phyloP scores from a whole-genome alignment of 352 stramenopile genomes.

The Pythium phragmitis region DNA sequence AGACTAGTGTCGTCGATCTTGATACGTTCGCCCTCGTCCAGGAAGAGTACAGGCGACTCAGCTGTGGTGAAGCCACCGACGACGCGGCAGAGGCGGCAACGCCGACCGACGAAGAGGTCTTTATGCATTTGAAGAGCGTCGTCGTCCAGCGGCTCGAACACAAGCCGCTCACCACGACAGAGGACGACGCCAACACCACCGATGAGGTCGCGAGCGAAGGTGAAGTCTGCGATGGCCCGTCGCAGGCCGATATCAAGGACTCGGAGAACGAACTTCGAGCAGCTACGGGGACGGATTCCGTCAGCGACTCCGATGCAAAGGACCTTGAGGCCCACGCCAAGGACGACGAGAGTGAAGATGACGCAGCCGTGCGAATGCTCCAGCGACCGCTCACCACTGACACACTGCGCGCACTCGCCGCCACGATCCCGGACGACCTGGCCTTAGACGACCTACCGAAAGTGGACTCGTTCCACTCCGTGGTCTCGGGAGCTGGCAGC shows the following conservation, averaged over 20 bases:
- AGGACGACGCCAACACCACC: neutral
- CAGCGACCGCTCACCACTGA: conserved; percentile 20
- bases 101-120: conserved; percentile 25
- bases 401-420: conserved; percentile 14
- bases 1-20: conserved; percentile 7
- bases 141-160: conserved; percentile 19
- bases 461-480: neutral
- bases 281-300: neutral
- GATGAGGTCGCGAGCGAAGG: neutral
- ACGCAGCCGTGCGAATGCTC: conserved; percentile 1
- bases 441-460: neutral
- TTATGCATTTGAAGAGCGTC: conserved; percentile 22
- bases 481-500: too few relatives aligned
- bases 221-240: too few relatives aligned
- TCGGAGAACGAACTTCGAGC: too few relatives aligned
- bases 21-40: conserved; percentile 26
- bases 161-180: neutral
- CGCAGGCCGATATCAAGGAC: too few relatives aligned
- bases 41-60: conserved; percentile 28
- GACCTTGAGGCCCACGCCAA: conserved; percentile 1
- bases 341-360: neutral
- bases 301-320: neutral
- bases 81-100: neutral
- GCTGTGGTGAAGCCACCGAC: neutral
- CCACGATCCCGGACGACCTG: conserved; percentile 12